Evolutionary conservation across 345 rosid species (phyloP).

Genomic region (Durio zibethinus): DNA sequence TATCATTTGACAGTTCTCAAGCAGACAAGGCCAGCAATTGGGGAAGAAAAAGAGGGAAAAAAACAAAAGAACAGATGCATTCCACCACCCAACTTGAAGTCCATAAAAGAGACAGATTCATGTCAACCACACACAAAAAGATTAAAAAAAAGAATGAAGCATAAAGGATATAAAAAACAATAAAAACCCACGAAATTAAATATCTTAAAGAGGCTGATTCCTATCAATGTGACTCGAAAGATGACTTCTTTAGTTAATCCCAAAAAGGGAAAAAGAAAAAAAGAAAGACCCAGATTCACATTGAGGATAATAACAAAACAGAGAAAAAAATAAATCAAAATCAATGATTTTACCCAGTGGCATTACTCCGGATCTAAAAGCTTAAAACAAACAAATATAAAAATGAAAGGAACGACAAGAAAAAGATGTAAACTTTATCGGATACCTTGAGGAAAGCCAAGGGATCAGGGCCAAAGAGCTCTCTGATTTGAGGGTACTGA

Average conservation of each 20-base stretch:
- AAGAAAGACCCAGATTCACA: neutral
- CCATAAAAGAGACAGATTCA: neutral
- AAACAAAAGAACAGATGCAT: neutral
- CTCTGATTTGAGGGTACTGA: constrained; percentile 71
- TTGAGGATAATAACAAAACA: neutral
- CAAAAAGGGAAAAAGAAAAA: too few species aligned
- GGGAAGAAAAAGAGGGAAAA: neutral
- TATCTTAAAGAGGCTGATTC: neutral
- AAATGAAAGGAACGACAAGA: neutral
- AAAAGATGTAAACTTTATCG: neutral
- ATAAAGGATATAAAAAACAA: neutral
- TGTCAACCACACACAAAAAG: neutral
- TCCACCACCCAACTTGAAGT: neutral
- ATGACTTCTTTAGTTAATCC: neutral
- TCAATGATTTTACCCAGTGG: neutral
- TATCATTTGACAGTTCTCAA: neutral
- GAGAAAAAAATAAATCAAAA: neutral
- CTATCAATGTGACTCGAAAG: constrained; percentile 1
- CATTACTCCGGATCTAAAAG: constrained; percentile 14
- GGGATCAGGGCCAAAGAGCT: constrained; percentile 87
- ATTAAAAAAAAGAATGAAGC: neutral
- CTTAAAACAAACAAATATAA: neutral
- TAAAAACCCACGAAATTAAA: neutral
- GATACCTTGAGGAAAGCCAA: constrained; percentile 67
- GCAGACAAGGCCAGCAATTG: neutral